Percentiles rank a stretch among this genome's conserved stretches.
Conservation (phyloP, 75 land plant species). For the Cupressus sempervirens region DNA sequence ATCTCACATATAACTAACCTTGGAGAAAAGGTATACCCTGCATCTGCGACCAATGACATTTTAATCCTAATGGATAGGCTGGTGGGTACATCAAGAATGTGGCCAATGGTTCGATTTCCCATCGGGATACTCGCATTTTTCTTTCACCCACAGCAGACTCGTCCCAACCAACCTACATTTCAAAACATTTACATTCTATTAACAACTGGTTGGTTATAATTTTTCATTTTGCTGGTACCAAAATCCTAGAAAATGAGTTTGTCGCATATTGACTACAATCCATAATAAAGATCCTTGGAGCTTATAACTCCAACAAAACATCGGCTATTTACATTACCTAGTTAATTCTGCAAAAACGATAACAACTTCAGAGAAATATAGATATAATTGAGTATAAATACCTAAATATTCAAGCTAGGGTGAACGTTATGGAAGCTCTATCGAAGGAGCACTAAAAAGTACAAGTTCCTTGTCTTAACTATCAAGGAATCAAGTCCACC, state of each 20-base stretch:
- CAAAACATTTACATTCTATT: constrained; percentile 7
- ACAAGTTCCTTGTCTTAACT: no score
- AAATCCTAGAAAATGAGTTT: not conserved
- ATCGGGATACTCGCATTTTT: constrained; percentile 81
- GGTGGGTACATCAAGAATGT: constrained; percentile 89
- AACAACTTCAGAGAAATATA: not conserved
- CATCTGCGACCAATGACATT: constrained; percentile 64
- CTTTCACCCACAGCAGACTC: constrained; percentile 90
- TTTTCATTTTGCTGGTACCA: not conserved
- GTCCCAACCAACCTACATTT: constrained; percentile 85
- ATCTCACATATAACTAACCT: constrained; percentile 19
- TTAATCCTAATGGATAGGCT: constrained; percentile 66
- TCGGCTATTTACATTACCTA: not conserved
- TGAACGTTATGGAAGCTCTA: no score
- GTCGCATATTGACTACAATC: not conserved
- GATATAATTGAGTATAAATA: no score
- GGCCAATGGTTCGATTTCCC: constrained; percentile 94
- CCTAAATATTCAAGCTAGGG: no score
- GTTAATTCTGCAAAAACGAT: not conserved
- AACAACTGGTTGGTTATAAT: not conserved
- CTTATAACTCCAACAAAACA: not conserved
- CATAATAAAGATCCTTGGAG: not conserved
- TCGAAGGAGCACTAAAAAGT: no score
- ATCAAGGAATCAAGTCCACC: no score
- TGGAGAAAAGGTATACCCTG: constrained; percentile 43